phyloP scores from a whole-genome alignment of 306 rosid species.

The Cucumis melo region DNA sequence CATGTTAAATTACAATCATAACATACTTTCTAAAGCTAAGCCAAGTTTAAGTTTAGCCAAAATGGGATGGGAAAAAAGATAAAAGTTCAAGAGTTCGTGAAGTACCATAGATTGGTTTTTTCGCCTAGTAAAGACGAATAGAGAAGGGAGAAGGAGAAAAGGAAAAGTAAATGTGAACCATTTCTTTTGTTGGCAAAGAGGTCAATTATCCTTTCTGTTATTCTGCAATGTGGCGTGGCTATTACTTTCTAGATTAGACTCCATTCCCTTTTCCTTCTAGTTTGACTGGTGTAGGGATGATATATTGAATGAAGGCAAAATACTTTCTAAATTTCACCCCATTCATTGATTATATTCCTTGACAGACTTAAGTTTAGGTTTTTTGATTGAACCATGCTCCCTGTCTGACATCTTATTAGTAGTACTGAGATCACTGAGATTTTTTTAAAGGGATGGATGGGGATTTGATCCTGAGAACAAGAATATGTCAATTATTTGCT shows the following conservation, averaged over 20 bases:
- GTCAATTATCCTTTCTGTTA: neutral
- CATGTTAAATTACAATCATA: no score
- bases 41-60: no score
- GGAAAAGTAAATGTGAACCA: neutral
- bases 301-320: neutral
- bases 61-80: no score
- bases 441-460: neutral
- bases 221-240: neutral
- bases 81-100: no score
- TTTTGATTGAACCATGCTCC: neutral
- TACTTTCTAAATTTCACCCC: neutral
- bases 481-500: neutral
- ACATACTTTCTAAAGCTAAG: no score
- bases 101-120: no score
- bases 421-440: neutral
- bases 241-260: neutral
- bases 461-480: no score
- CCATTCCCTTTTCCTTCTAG: neutral
- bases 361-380: neutral
- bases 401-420: neutral
- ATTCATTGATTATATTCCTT: neutral
- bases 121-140: no score
- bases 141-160: no score
- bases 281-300: neutral
- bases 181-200: neutral